Base-by-base conservation (phyloP, 768 basidiomycete genomes). In the Russula lepida region DNA sequence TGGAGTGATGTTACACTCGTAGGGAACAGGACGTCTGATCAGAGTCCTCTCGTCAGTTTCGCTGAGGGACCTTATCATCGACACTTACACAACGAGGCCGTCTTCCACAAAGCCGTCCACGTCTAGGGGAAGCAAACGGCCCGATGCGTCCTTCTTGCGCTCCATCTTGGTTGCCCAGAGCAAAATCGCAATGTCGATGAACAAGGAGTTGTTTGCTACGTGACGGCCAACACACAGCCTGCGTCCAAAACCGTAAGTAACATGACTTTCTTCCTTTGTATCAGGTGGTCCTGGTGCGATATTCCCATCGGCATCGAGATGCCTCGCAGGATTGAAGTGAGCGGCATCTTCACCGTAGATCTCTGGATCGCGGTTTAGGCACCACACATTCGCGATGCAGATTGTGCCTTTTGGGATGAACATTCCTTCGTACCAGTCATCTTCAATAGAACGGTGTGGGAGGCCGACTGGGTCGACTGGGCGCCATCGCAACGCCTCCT, bases 361-460 rank as follows among this genome's bases (percentile, higher is more conserved):
- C 37, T 53, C 60, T 28, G 63, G 60, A 37, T 64, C 63, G 23
- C 63, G 63, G 30, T 64, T 64, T 43, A 64, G 35, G 32, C 54
- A 54, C 63, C 63, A 66, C 4, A 66, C 64, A 21, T 66, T 66
- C 30, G 59, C 59, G n/a, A 66, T 62, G 41, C 58, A 59, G 21
- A 65, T 30, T 11, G 59, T 62, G 13, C 64, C 64, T 28, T 65
- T 64, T 13, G 59, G 58, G 5, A 66, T 66, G 52, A 66, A 65
- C 56, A 61, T 62, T 35, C 64, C 65, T 46, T 66, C 56, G 30
- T 66, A 66, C 53, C 64, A 59, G 43, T 66, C 65, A 21, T 66
- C 65, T 47, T 66, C 59, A 11, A 64, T 65, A 19, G 63, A 64
- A 12, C 63, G 64, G 48, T 65, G 64, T 12, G 64, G 64, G 15